A percentile compares a stretch with the other conserved stretches of the same genome.
phyloP scores from a whole-genome alignment of 106 monocot species.

The Platanthera zijinensis region DNA sequence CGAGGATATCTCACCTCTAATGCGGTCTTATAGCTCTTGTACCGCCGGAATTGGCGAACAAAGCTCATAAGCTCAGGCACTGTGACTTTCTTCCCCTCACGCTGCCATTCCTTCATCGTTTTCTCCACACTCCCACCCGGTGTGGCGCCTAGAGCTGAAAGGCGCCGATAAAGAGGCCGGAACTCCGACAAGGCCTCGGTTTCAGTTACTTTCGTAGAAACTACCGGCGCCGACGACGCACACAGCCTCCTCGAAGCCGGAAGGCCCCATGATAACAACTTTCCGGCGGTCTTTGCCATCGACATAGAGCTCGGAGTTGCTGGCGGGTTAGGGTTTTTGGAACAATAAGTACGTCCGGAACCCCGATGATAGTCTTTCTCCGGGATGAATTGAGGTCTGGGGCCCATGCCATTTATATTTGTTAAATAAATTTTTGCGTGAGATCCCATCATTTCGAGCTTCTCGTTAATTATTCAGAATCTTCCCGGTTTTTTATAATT shows the following conservation, averaged over 20 bases:
- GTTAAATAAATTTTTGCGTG: no score
- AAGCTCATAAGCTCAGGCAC: conserved; percentile 18
- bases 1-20: conserved; percentile 21
- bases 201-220: neutral
- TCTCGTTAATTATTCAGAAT: no score
- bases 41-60: conserved; percentile 43
- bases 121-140: conserved; percentile 36
- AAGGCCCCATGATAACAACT: neutral
- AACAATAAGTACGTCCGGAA: no score
- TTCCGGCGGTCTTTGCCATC: neutral
- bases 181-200: neutral
- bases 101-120: conserved; percentile 38
- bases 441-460: no score
- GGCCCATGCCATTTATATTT: no score
- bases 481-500: no score
- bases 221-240: conserved; percentile 5
- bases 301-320: neutral
- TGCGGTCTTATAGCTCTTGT: conserved; percentile 23
- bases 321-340: neutral
- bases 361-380: no score
- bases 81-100: conserved; percentile 31
- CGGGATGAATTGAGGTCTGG: no score
- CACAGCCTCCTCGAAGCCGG: conserved; percentile 18
- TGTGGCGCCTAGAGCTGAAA: conserved; percentile 28
- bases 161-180: conserved; percentile 34